Percentiles rank a stretch among this genome's conserved stretches.
These are phyloP conservation scores for Adansonia gregorii DNA, from an alignment of 441 rosid species.

Conservation along the genomic window DNA sequence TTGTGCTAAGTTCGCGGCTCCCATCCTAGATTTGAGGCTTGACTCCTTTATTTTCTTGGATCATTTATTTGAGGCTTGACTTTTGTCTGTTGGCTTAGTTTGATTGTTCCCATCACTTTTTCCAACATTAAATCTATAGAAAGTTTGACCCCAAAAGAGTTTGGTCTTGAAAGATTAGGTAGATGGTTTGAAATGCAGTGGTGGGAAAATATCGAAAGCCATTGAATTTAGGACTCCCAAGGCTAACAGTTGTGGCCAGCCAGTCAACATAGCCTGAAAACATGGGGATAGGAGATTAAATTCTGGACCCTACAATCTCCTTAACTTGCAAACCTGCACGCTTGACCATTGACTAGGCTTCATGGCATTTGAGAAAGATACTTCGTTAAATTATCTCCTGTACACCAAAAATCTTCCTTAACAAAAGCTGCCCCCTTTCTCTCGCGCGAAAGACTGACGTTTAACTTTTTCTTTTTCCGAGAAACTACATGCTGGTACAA, in stretches of 20 bases:
- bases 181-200: background rate
- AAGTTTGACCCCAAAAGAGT: background rate
- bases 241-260: background rate
- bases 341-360: too few species aligned
- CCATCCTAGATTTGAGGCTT: background rate
- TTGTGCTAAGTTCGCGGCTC: too few species aligned
- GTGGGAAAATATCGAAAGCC: background rate
- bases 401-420: too few species aligned
- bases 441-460: background rate
- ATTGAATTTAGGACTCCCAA: background rate
- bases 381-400: background rate
- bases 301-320: background rate
- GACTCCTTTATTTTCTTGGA: background rate
- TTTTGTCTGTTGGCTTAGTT: background rate
- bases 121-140: background rate
- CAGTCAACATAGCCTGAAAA: background rate
- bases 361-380: background rate
- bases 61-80: background rate
- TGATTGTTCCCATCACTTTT: slow-evolving; percentile 5
- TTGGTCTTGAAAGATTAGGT: background rate
- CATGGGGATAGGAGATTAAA: background rate
- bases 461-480: background rate
- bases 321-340: background rate
- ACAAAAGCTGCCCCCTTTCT: background rate
- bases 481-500: background rate